Evolutionary conservation across 1,284 basidiomycete genomes (phyloP).

Genomic region (Trametes hirsuta): DNA sequence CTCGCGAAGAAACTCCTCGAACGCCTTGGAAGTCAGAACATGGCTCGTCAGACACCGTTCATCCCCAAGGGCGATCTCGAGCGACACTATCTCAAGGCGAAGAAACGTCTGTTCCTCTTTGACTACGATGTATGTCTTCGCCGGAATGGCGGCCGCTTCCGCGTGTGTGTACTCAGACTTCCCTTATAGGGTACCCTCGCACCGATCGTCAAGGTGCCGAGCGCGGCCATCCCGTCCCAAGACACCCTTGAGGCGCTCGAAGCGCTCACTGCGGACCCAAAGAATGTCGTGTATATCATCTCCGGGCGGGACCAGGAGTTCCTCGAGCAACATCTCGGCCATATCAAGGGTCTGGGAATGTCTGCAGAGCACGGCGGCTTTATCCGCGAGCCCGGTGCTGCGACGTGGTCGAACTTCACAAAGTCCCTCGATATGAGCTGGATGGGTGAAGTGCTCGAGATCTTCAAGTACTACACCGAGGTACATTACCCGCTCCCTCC

Average conservation of each 20-base stretch:
- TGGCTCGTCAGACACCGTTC: slow-evolving; percentile 86
- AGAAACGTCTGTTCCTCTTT: slow-evolving; percentile 90
- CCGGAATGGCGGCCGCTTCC: background rate
- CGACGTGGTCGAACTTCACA: slow-evolving; percentile 88
- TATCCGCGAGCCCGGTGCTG: slow-evolving; percentile 72
- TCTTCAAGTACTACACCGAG: slow-evolving; percentile 97
- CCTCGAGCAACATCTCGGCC: slow-evolving; percentile 90
- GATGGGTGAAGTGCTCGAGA: slow-evolving; percentile 95
- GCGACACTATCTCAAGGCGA: slow-evolving; percentile 68
- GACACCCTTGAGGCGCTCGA: slow-evolving; percentile 79
- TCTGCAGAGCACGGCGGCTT: slow-evolving; percentile 97
- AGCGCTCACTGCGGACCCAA: slow-evolving; percentile 76
- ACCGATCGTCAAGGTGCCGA: slow-evolving; percentile 94
- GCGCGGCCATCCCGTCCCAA: slow-evolving; percentile 83
- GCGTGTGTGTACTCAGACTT: slow-evolving; percentile 1
- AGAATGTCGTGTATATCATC: slow-evolving; percentile 95
- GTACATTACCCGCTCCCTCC: slow-evolving; percentile 39
- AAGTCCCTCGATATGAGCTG: slow-evolving; percentile 94
- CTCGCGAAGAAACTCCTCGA: slow-evolving; percentile 88
- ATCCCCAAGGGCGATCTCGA: slow-evolving; percentile 72
- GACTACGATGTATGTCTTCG: slow-evolving; percentile 85
- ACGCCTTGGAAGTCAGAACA: slow-evolving; percentile 81
- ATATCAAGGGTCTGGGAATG: slow-evolving; percentile 84
- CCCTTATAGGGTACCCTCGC: slow-evolving; percentile 83
- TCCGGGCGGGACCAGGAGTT: slow-evolving; percentile 96